Base-by-base conservation (phyloP, 768 basidiomycete species). In the Suillus paluster region DNA sequence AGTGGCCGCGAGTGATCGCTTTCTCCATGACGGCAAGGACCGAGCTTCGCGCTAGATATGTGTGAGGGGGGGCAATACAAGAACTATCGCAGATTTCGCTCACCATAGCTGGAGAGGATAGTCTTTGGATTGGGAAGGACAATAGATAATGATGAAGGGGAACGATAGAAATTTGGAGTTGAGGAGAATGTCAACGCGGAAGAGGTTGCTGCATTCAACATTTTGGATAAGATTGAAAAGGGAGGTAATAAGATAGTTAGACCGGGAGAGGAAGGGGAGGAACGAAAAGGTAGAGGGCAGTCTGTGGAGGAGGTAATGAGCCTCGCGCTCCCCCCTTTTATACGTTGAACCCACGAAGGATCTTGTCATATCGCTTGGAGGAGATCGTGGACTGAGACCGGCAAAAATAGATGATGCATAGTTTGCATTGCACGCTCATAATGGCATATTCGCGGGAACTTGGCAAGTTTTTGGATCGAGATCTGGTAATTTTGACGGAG, bases 21-120 rank as follows among this genome's bases (percentile, higher is more conserved):
- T 80, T 82, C 58, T 83, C 79, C 49, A 88, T 82, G 57, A 87
- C 80, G 6, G 85, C 76, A 27, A 87, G 78, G 64, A 89, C 83
- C 9, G 88, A 89, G 56, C 76, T 78, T 38, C 87, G 85, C 11
- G 88, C 88, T 88, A 68, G 1, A 10, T 30, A 4, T 30, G 11
- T 3, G n/a, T 68, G 19, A 70, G 71, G 54, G 11, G 21, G 27
- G 14, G 17, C 39, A 14, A 27, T 36, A 2, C 21, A 44, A 12
- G 25, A 42, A 38, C 14, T 6, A 30, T 33, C 27, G 9, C 9
- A 30, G 5, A 36, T 44, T 4, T 46, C 36, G 12, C 62, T 34
- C 63, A 73, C 74, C 75, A 63, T 75, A 75, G 61, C 59, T 67
- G 5, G 63, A 61, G 46, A 77, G 17, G 61, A 75, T 61, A 2